A percentile compares a stretch with the other conserved stretches of the same genome.
phyloP scores from a whole-genome alignment of 2,329 filamentous ascomycete genomes.

The Paramyrothecium sp. region DNA sequence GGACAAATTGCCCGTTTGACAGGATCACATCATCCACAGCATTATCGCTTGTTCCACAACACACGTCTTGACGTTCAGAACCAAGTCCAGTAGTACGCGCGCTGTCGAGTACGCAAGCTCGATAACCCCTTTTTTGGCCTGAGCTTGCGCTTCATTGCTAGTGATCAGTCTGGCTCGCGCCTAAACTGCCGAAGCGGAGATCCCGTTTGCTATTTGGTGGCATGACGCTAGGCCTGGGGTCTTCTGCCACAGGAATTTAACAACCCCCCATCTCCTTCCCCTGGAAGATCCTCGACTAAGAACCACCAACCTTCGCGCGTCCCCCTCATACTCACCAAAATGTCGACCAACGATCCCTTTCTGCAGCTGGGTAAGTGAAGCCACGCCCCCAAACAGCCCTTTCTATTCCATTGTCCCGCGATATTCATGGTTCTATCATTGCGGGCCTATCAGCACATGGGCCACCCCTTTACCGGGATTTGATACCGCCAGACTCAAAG shows the following conservation, averaged over 20 bases:
- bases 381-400: not conserved
- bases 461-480: not conserved
- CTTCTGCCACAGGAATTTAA: constrained; percentile 27
- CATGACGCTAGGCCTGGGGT: constrained; percentile 28
- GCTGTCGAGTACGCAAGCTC: too few species aligned
- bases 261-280: constrained; percentile 14
- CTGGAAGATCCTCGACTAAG: not conserved
- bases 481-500: not conserved
- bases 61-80: too few species aligned
- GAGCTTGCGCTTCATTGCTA: not conserved
- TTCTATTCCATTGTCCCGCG: not conserved
- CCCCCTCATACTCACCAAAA: constrained; percentile 4
- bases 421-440: not conserved
- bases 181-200: constrained; percentile 9
- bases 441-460: not conserved
- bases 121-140: too few species aligned
- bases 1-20: not conserved
- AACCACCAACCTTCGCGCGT: not conserved
- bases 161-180: not conserved
- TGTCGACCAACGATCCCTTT: constrained; percentile 8
- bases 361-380: constrained; percentile 8
- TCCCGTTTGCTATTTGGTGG: constrained; percentile 18
- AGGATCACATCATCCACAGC: not conserved
- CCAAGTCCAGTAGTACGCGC: too few species aligned
- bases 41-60: too few species aligned